These are phyloP conservation scores for Pseudomassariella vexata DNA, from an alignment of 2,329 filamentous ascomycete species.

Conservation along the genomic window DNA sequence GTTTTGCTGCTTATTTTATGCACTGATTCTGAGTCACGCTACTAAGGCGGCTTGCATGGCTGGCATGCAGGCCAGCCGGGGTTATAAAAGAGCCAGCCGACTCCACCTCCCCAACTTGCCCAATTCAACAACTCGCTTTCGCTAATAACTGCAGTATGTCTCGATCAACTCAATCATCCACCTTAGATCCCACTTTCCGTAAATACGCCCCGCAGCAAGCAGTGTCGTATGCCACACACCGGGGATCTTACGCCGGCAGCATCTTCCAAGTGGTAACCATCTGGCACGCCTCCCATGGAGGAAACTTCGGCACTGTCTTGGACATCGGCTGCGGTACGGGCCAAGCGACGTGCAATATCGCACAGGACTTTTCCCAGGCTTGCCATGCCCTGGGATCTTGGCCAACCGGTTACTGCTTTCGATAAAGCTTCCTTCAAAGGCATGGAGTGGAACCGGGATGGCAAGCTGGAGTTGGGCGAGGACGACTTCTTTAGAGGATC, in stretches of 20 bases:
- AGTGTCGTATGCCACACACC: conserved; percentile 16
- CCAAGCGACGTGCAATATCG: conserved; percentile 19
- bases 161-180: not conserved
- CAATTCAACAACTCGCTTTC: not conserved
- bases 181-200: conserved; percentile 21
- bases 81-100: not conserved
- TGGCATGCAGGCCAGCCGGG: not conserved
- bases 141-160: not conserved
- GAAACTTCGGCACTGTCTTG: conserved; percentile 9
- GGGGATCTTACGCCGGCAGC: conserved; percentile 11
- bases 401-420: conserved; percentile 1
- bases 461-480: conserved; percentile 14
- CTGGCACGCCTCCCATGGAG: conserved; percentile 13
- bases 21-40: no score
- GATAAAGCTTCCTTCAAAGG: conserved; percentile 23
- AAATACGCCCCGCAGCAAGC: conserved; percentile 18
- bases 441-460: conserved; percentile 28
- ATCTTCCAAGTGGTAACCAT: conserved; percentile 15
- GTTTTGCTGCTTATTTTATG: no score
- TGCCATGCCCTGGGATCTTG: conserved; percentile 35
- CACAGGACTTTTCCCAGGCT: conserved; percentile 22
- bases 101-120: not conserved
- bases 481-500: conserved; percentile 21
- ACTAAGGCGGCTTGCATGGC: not conserved
- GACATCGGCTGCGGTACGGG: conserved; percentile 26